Conservation (phyloP, 768 basidiomycete species). For the Leccinum subgranulosum region DNA sequence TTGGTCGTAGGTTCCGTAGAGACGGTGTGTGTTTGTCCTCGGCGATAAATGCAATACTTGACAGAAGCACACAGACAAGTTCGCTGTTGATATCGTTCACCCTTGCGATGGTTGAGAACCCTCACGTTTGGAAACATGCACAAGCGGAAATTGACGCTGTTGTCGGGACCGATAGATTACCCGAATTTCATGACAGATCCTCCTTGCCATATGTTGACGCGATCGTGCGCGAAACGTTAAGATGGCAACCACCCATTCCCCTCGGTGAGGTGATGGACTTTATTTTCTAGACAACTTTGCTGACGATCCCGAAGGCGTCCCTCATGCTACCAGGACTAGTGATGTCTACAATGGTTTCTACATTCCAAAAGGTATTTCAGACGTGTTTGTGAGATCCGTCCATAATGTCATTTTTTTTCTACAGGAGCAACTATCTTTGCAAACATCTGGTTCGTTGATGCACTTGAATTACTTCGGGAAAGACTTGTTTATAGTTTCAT, state of each 20-base stretch:
- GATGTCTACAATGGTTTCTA: constrained; percentile 44
- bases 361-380: constrained; percentile 44
- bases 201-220: constrained; percentile 12
- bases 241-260: constrained; percentile 9
- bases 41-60: neutral
- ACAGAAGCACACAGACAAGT: constrained; percentile 1
- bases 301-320: constrained; percentile 3
- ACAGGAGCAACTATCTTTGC: constrained; percentile 13
- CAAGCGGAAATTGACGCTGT: constrained; percentile 10
- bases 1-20: constrained; percentile 8
- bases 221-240: constrained; percentile 7
- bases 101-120: constrained; percentile 14
- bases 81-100: constrained; percentile 1
- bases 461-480: neutral
- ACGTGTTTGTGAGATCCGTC: neutral
- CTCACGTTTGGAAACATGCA: constrained; percentile 6
- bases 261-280: neutral
- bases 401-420: neutral
- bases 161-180: constrained; percentile 6
- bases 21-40: constrained; percentile 2
- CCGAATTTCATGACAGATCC: constrained; percentile 6
- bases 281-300: neutral
- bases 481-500: neutral
- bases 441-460: constrained; percentile 13
- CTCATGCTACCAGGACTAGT: constrained; percentile 30